Evolutionary conservation across 2,329 filamentous ascomycete genomes (phyloP).

Genomic region (Neonectria punicea): DNA sequence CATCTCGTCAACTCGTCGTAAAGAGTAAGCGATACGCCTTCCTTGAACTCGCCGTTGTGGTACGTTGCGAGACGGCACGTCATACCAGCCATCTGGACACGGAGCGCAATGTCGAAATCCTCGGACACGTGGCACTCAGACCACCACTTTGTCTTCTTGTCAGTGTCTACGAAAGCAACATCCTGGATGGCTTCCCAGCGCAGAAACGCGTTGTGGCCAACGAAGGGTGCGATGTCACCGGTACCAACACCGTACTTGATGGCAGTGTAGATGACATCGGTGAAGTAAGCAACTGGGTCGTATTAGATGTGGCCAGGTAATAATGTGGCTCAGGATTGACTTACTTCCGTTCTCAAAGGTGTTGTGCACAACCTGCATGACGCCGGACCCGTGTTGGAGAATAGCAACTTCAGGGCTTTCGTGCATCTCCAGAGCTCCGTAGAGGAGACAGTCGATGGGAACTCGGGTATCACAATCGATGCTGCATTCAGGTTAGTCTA

Average conservation of each 20-base stretch:
- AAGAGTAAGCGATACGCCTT: conserved; percentile 77
- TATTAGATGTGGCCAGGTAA: neutral
- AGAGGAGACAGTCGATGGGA: conserved; percentile 73
- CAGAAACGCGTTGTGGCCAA: conserved; percentile 81
- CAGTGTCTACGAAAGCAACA: conserved; percentile 37
- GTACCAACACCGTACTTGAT: conserved; percentile 77
- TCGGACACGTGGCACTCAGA: conserved; percentile 81
- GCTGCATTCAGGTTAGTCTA: neutral
- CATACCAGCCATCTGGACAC: conserved; percentile 75
- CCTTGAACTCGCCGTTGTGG: conserved; percentile 75
- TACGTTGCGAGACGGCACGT: conserved; percentile 76
- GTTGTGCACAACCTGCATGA: conserved; percentile 79
- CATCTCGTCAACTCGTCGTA: conserved; percentile 78
- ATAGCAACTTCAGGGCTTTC: conserved; percentile 76
- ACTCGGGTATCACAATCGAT: conserved; percentile 74
- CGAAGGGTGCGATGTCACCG: conserved; percentile 79
- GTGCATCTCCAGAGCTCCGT: conserved; percentile 78
- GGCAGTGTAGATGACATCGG: conserved; percentile 79
- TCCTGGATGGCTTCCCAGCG: conserved; percentile 64
- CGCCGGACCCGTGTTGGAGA: conserved; percentile 77
- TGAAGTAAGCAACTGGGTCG: conserved; percentile 73
- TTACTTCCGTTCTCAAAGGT: conserved; percentile 74
- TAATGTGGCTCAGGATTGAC: neutral
- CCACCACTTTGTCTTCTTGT: conserved; percentile 75
- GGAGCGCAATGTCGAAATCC: conserved; percentile 80